Percentiles rank a stretch among this genome's conserved stretches.
Evolutionary conservation across 768 basidiomycete species (phyloP).

Genomic region (Suillus variegatus): DNA sequence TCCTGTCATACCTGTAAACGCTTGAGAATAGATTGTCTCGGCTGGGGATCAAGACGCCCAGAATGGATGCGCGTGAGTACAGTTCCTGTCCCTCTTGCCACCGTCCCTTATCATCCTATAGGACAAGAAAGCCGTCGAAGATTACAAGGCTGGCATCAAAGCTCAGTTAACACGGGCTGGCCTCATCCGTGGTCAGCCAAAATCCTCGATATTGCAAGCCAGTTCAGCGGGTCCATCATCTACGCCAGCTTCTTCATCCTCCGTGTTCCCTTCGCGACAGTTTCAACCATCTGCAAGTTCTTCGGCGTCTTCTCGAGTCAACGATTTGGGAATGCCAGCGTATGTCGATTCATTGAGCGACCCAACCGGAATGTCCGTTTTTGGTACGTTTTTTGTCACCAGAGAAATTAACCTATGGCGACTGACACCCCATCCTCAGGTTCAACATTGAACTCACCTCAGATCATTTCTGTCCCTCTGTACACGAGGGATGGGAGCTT

Average conservation of each 20-base stretch:
- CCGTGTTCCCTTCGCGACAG: slow-evolving; percentile 36
- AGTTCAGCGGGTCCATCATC: slow-evolving; percentile 15
- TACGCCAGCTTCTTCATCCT: slow-evolving; percentile 26
- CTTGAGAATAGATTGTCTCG: slow-evolving; percentile 78
- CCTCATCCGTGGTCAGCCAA: slow-evolving; percentile 81
- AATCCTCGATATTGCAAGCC: slow-evolving; percentile 51
- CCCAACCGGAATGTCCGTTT: slow-evolving; percentile 29
- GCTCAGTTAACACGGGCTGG: slow-evolving; percentile 75
- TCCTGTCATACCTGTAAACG: slow-evolving; percentile 82
- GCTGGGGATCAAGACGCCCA: slow-evolving; percentile 84
- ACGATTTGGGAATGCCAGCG: slow-evolving; percentile 20
- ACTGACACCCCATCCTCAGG: slow-evolving; percentile 22
- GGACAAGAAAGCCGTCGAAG: slow-evolving; percentile 83
- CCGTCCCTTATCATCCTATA: slow-evolving; percentile 33
- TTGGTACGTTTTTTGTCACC: slow-evolving; percentile 21
- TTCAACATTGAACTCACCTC: slow-evolving; percentile 33
- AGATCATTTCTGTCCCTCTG: slow-evolving; percentile 26
- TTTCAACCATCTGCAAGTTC: slow-evolving; percentile 24
- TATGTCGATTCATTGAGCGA: slow-evolving; percentile 23
- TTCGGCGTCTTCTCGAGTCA: slow-evolving; percentile 23
- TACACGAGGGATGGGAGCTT: slow-evolving; percentile 23
- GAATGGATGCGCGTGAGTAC: slow-evolving; percentile 82
- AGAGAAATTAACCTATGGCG: neutral
- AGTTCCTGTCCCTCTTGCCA: slow-evolving; percentile 5
- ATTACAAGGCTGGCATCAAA: slow-evolving; percentile 84